These are phyloP conservation scores for Colletotrichum somersetense DNA, from an alignment of 2,329 filamentous ascomycete species.

Conservation along the genomic window DNA sequence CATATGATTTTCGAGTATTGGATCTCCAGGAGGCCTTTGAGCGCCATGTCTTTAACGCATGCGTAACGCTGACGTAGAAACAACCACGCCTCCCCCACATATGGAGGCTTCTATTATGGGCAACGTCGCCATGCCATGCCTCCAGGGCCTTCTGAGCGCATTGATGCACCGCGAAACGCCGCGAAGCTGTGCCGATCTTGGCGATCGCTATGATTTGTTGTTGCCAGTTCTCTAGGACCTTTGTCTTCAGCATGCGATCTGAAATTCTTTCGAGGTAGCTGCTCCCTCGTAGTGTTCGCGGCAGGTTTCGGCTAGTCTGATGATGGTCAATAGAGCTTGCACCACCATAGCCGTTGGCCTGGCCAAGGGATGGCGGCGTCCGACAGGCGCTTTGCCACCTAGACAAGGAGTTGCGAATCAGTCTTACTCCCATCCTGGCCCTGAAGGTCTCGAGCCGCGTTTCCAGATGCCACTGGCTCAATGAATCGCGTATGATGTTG, in stretches of 20 bases:
- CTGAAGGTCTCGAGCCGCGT: slow-evolving; percentile 22
- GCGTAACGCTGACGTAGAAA: slow-evolving; percentile 24
- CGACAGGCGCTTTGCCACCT: slow-evolving; percentile 31
- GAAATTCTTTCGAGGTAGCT: slow-evolving; percentile 6
- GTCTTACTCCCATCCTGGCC: slow-evolving; percentile 25
- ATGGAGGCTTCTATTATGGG: slow-evolving; percentile 3
- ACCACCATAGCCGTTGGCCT: not conserved
- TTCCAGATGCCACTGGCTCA: slow-evolving; percentile 28
- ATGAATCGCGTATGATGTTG: slow-evolving; percentile 4
- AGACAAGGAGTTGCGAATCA: slow-evolving; percentile 11
- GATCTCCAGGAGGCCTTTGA: slow-evolving; percentile 32
- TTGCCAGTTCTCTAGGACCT: slow-evolving; percentile 33
- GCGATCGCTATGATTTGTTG: slow-evolving; percentile 5
- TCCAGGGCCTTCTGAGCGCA: slow-evolving; percentile 13
- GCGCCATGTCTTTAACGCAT: slow-evolving; percentile 23
- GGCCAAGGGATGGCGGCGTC: not conserved
- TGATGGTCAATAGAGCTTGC: not conserved
- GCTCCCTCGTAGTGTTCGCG: not conserved
- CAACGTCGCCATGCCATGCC: slow-evolving; percentile 19
- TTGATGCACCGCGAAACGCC: slow-evolving; percentile 23
- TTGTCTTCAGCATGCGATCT: slow-evolving; percentile 27
- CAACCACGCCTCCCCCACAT: slow-evolving; percentile 30
- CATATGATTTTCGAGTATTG: slow-evolving; percentile 33
- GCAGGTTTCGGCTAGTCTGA: not conserved
- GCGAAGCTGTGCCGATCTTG: slow-evolving; percentile 14